Conservation (phyloP, 2,329 filamentous ascomycete species). For the Xylaria sp. region DNA sequence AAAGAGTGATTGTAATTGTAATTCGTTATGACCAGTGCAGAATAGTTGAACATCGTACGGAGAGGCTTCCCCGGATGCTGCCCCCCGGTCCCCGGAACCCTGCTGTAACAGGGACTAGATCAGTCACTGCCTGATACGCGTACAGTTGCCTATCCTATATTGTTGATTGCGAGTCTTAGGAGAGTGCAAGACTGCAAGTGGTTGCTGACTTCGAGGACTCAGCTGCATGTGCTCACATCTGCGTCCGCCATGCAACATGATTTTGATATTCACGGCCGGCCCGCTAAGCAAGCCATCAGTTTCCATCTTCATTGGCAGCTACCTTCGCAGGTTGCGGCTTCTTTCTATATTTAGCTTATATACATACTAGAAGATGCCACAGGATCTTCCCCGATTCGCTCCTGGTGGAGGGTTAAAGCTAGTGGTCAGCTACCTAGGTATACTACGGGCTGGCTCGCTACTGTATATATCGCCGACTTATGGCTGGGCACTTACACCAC, state of each 20-base stretch:
- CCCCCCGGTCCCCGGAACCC: conserved; percentile 8
- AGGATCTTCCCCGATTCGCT: neutral
- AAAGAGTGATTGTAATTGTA: neutral
- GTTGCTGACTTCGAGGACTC: neutral
- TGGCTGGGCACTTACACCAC: no score
- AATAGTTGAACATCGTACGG: neutral
- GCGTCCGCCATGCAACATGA: no score
- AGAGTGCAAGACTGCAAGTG: no score
- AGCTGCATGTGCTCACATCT: neutral
- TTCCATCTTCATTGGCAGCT: neutral
- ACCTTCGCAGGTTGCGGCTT: neutral
- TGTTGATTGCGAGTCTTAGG: neutral
- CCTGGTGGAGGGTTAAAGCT: neutral
- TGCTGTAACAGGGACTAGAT: neutral
- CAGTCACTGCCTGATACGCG: neutral
- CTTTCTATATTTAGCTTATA: neutral
- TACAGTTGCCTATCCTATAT: neutral
- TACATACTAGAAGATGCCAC: neutral
- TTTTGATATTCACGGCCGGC: neutral
- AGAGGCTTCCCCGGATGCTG: conserved; percentile 2
- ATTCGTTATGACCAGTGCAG: neutral
- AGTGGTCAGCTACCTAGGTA: neutral
- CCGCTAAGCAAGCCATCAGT: neutral
- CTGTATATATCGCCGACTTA: no score
- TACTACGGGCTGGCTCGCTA: no score